Conservation (phyloP, 2,329 filamentous ascomycete genomes). For the Ophiosphaerella korrae region DNA sequence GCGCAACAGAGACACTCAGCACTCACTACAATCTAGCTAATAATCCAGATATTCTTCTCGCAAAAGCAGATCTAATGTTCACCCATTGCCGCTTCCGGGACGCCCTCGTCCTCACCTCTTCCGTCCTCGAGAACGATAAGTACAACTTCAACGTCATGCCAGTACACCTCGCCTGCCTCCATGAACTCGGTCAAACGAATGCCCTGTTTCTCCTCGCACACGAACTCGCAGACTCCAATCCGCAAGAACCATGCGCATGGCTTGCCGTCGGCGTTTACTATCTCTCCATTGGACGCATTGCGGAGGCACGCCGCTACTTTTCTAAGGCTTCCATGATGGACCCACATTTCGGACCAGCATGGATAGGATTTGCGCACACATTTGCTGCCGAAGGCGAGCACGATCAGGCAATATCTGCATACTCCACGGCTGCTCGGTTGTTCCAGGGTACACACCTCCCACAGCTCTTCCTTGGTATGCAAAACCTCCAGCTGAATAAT, state of each 20-base stretch:
- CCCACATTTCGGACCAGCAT: slow-evolving; percentile 93
- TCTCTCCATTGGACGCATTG: slow-evolving; percentile 83
- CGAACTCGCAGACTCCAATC: slow-evolving; percentile 88
- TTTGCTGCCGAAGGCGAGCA: slow-evolving; percentile 98
- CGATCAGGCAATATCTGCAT: slow-evolving; percentile 96
- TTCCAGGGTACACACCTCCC: slow-evolving; percentile 98
- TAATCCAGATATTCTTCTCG: slow-evolving; percentile 89
- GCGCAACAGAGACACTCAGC: slow-evolving; percentile 86
- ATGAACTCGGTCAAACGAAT: slow-evolving; percentile 85
- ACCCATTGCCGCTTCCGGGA: slow-evolving; percentile 94
- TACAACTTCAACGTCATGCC: slow-evolving; percentile 91
- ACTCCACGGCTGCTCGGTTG: slow-evolving; percentile 89
- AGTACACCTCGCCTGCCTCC: slow-evolving; percentile 86
- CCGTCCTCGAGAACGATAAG: slow-evolving; percentile 80
- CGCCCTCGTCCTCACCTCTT: slow-evolving; percentile 80
- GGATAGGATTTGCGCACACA: slow-evolving; percentile 98
- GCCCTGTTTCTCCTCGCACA: slow-evolving; percentile 90
- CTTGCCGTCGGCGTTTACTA: slow-evolving; percentile 96
- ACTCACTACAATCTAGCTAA: slow-evolving; percentile 87
- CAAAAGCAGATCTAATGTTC: slow-evolving; percentile 88
- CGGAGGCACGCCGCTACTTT: slow-evolving; percentile 93
- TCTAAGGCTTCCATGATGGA: slow-evolving; percentile 98
- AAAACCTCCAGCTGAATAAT: slow-evolving; percentile 95
- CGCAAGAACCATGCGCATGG: slow-evolving; percentile 89
- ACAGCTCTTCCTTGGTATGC: slow-evolving; percentile 96